Conservation (phyloP, 169 alveolate genomes). For the Plasmodium gaboni region DNA sequence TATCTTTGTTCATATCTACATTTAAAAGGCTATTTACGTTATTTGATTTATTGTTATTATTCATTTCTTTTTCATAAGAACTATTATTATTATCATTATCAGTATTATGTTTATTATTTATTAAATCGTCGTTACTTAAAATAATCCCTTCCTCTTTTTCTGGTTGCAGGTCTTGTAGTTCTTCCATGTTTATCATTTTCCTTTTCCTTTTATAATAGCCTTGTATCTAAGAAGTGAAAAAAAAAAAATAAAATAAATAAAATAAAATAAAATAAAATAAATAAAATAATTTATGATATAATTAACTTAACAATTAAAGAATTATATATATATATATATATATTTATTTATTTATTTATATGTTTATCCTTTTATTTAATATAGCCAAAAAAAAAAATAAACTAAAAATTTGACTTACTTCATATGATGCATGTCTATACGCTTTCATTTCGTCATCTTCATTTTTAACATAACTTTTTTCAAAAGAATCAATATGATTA, state of each 20-base stretch:
- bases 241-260: constrained; percentile 4
- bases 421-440: constrained; percentile 68
- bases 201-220: constrained; percentile 66
- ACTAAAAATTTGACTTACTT: constrained; percentile 18
- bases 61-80: not conserved
- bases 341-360: not conserved
- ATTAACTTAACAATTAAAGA: too few relatives aligned
- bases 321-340: not conserved
- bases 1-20: constrained; percentile 22
- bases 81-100: not conserved
- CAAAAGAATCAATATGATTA: not conserved
- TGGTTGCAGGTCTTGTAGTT: constrained; percentile 11
- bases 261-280: not conserved
- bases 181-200: constrained; percentile 28
- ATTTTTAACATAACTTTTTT: not conserved
- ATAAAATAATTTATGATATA: too few relatives aligned
- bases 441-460: constrained; percentile 24
- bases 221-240: constrained; percentile 28
- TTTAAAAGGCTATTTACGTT: not conserved
- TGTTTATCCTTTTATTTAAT: not conserved
- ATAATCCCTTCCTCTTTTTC: constrained; percentile 18
- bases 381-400: not conserved
- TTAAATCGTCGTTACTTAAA: constrained; percentile 18
- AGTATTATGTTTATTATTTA: not conserved
- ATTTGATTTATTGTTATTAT: not conserved